Base-by-base conservation (phyloP, 495 filamentous ascomycete species). In the Tuber melanosporum region DNA sequence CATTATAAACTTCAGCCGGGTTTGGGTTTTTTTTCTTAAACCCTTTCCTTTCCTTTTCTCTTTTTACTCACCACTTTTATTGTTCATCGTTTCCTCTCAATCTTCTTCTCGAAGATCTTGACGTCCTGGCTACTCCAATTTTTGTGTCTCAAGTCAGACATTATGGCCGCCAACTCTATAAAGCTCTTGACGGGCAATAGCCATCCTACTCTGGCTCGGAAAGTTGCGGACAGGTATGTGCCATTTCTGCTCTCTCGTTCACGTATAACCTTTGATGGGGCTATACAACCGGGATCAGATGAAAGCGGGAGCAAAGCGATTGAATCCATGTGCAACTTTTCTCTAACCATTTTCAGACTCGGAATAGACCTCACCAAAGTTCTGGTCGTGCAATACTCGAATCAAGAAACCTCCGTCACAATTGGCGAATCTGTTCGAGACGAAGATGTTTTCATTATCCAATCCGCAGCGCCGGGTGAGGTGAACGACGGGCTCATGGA, bases 401-500 rank as follows among this genome's bases (percentile, higher is more conserved):
- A 99, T 87, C 94, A 98, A 82, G 95, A 99, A 84, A 98, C 93
- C 20, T 95, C 92, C 78, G 94, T 99, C 74, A 97, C 95, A 19
- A 96, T 99, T 78, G 95, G 94, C 84, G 95, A 99, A 85, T 94
- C 92, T 79, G 95, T 99, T 49, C 90, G 95, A 83, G 94, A 99
- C 85, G 94, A 98, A 88, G 94, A 97, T 91, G 94, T 97, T 83
- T 99, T 97, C 87, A 95, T 99, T 79, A 87, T 99, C 75, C 95
- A 99, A 85, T 97, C 94, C 46, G 97, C 96, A 70, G 91, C 92
- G 19, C 96, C 95, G 4, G 94, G 95, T 84, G 94, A 98, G 84
- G 94, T 99, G 87, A 99, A 99, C 86, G 96, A 99, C 84, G 95
- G 94, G 71, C 88, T 99, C 73, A 99, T 99, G 95, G 95, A 99